These are phyloP conservation scores for Monilinia vaccinii-corymbosi DNA, from an alignment of 2,329 filamentous ascomycete genomes.

Conservation along the genomic window DNA sequence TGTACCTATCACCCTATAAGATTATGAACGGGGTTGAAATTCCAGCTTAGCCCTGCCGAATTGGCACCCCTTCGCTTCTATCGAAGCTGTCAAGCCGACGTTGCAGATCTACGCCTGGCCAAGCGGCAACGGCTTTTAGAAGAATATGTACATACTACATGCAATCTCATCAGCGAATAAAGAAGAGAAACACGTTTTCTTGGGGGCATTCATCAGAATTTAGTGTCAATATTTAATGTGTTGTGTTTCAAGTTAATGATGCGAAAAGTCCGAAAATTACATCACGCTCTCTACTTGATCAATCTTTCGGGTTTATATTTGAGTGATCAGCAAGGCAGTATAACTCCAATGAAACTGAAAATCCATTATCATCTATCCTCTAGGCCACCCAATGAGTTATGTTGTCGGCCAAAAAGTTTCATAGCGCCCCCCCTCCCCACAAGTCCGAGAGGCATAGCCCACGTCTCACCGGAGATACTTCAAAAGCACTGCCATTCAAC, in stretches of 20 bases:
- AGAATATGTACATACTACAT: not conserved
- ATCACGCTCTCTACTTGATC: too few species aligned
- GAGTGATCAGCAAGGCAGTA: not conserved
- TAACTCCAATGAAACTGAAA: not conserved
- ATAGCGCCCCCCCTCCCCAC: not conserved
- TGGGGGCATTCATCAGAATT: too few species aligned
- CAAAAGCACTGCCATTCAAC: too few species aligned
- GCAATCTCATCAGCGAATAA: not conserved
- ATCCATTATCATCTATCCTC: not conserved
- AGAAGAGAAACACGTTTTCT: fast-evolving
- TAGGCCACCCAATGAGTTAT: not conserved
- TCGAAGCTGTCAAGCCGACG: not conserved
- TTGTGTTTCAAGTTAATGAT: not conserved
- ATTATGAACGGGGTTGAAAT: not conserved
- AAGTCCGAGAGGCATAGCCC: not conserved
- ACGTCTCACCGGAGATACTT: not conserved
- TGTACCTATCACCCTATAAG: not conserved
- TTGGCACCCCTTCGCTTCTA: not conserved
- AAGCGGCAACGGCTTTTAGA: not conserved
- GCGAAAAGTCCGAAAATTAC: not conserved
- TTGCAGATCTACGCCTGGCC: not conserved
- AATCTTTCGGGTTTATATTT: not conserved
- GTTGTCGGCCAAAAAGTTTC: not conserved
- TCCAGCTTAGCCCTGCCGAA: not conserved
- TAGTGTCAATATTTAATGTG: not conserved